Conservation (phyloP, 2,329 filamentous ascomycete genomes). For the Penicillium paneum region DNA sequence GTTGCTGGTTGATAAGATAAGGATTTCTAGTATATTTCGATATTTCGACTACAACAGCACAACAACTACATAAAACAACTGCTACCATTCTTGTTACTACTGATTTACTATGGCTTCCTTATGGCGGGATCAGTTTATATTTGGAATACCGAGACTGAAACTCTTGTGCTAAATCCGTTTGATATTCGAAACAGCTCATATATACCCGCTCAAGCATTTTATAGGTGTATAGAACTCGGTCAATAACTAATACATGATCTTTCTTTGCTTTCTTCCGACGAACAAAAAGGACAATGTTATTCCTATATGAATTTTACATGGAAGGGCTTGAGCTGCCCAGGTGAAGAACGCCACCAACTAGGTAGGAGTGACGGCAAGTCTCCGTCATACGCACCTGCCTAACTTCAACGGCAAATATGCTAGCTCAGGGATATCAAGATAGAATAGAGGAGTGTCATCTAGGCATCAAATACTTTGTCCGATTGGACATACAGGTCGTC, state of each 20-base stretch:
- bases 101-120: background rate
- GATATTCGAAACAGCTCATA: too few relatives aligned
- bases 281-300: too few relatives aligned
- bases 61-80: too few relatives aligned
- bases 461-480: background rate
- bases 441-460: background rate
- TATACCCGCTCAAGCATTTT: background rate
- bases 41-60: background rate
- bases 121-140: background rate
- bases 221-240: background rate
- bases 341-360: background rate
- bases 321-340: background rate
- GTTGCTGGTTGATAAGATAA: slow-evolving; percentile 6
- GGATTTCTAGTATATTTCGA: background rate
- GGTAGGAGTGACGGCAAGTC: background rate
- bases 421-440: background rate
- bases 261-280: background rate
- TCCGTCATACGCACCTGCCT: background rate
- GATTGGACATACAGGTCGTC: background rate
- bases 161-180: background rate
- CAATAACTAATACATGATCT: too few relatives aligned
- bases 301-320: background rate
- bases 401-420: background rate
- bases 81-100: background rate
- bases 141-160: background rate